phyloP scores from a whole-genome alignment of 2,329 filamentous ascomycete species.

The Penicillium hesseltinei region DNA sequence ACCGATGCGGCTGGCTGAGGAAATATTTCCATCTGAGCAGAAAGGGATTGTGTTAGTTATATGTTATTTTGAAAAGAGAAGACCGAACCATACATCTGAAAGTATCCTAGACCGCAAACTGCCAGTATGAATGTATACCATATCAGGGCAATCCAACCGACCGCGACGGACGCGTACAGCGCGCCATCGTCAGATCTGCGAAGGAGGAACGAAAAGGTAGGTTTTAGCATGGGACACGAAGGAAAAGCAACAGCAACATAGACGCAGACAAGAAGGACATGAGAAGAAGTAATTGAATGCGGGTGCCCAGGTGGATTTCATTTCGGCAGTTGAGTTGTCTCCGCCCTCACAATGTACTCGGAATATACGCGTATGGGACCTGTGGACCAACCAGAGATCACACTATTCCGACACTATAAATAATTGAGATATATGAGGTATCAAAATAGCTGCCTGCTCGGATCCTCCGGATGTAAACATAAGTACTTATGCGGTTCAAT shows the following conservation, averaged over 20 bases:
- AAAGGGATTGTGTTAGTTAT: constrained; percentile 12
- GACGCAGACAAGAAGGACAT: constrained; percentile 15
- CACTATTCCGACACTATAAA: not conserved
- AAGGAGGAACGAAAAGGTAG: constrained; percentile 22
- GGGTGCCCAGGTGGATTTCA: constrained; percentile 1
- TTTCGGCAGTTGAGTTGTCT: constrained; percentile 10
- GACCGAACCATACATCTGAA: constrained; percentile 52
- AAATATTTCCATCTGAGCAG: constrained; percentile 54
- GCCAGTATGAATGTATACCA: constrained; percentile 57
- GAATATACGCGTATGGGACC: not conserved
- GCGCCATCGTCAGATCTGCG: constrained; percentile 29
- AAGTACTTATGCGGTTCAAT: not conserved
- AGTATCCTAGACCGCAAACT: constrained; percentile 59
- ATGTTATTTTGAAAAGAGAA: too few species aligned
- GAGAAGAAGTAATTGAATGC: constrained; percentile 1
- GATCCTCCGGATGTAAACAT: not conserved
- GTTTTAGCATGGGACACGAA: constrained; percentile 31
- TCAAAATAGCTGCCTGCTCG: not conserved
- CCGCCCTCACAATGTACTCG: not conserved
- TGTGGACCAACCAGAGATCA: not conserved
- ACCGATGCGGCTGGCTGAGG: constrained; percentile 45
- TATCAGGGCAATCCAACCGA: constrained; percentile 49
- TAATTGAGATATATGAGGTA: not conserved
- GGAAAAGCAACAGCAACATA: constrained; percentile 2
- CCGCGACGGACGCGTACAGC: constrained; percentile 39